Conservation (phyloP, 306 rosid species). For the Malus domestica region ASM211411v1 NC_041795.1:11798001-11798500, state of each 20-base stretch:
- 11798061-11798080: not conserved
- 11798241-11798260: not conserved
- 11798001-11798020: slow-evolving; percentile 94
- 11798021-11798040: slow-evolving; percentile 17
- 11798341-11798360: slow-evolving; percentile 79
- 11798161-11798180: not conserved
- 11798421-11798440: slow-evolving; percentile 71
- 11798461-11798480: slow-evolving; percentile 88
- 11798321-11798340: slow-evolving; percentile 95
- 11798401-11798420: slow-evolving; percentile 93
- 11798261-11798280: not conserved
- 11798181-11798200: not conserved
- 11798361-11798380: slow-evolving; percentile 78
- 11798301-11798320: slow-evolving; percentile 11
- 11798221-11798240: not conserved
- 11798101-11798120: not conserved
- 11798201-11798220: not conserved
- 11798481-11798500: slow-evolving; percentile 98
- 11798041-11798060: not conserved
- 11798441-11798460: slow-evolving; percentile 69
- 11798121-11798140: not conserved
- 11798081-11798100: not conserved
- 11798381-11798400: slow-evolving; percentile 67
- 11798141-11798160: not conserved
- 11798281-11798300: slow-evolving; percentile 6